A percentile compares a stretch with the other conserved stretches of the same genome.
These are phyloP conservation scores for Russula earlei DNA, from an alignment of 768 basidiomycete genomes.

Conservation along the genomic window DNA sequence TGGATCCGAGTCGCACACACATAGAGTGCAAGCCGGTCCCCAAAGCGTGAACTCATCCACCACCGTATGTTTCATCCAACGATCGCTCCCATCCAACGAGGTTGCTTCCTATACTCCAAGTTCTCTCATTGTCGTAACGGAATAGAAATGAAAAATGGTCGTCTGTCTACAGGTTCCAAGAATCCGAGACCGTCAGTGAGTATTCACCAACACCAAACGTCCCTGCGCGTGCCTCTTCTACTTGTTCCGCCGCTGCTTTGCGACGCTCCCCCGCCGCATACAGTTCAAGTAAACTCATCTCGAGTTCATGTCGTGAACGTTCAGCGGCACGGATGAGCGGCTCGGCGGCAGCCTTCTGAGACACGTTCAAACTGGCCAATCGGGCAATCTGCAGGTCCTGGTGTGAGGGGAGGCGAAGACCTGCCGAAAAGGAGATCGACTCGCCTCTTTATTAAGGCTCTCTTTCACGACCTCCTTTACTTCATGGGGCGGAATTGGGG, in stretches of 20 bases:
- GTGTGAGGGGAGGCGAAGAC: background rate
- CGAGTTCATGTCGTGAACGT: conserved; percentile 51
- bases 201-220: conserved; percentile 34
- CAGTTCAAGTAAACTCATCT: conserved; percentile 50
- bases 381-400: conserved; percentile 2
- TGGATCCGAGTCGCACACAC: conserved; percentile 53
- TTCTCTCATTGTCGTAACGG: background rate
- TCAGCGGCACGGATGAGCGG: conserved; percentile 10
- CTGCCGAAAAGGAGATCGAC: background rate
- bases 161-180: background rate
- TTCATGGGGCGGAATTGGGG: conserved; percentile 7
- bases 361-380: conserved; percentile 10
- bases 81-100: background rate
- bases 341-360: conserved; percentile 9
- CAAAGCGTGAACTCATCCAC: conserved; percentile 22
- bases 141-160: background rate
- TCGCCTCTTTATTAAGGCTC: conserved; percentile 10
- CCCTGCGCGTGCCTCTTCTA: conserved; percentile 56
- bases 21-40: conserved; percentile 64
- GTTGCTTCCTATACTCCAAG: background rate
- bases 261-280: conserved; percentile 49
- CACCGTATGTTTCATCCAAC: background rate
- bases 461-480: conserved; percentile 13
- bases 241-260: conserved; percentile 45
- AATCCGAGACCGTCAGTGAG: background rate